Evolutionary conservation across 2,329 filamentous ascomycete species (phyloP).

Genomic region (Pestalotiopsis sp.): DNA sequence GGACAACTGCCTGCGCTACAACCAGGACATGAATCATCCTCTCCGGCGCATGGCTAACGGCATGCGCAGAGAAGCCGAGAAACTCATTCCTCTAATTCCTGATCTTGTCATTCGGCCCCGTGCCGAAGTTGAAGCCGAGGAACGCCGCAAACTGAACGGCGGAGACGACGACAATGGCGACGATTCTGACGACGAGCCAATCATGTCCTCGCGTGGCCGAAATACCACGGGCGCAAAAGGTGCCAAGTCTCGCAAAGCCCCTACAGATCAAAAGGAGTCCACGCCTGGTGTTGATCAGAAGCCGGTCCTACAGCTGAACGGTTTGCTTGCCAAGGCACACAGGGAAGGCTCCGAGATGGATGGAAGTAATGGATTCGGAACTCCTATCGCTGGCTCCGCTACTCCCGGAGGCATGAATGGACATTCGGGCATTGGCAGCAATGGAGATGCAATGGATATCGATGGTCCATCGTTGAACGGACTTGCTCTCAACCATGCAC

Average conservation of each 20-base stretch:
- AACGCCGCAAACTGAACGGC: slow-evolving; percentile 83
- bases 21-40: slow-evolving; percentile 84
- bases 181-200: slow-evolving; percentile 95
- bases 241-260: slow-evolving; percentile 72
- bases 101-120: slow-evolving; percentile 89
- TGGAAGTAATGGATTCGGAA: slow-evolving; percentile 83
- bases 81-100: slow-evolving; percentile 91
- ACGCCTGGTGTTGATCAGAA: slow-evolving; percentile 79
- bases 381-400: slow-evolving; percentile 74
- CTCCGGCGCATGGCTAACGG: slow-evolving; percentile 90
- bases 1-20: slow-evolving; percentile 96
- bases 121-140: slow-evolving; percentile 90
- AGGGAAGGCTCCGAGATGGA: slow-evolving; percentile 82
- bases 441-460: slow-evolving; percentile 84
- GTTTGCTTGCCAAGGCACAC: slow-evolving; percentile 59
- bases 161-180: slow-evolving; percentile 81
- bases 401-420: slow-evolving; percentile 78
- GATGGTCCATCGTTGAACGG: slow-evolving; percentile 75
- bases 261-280: slow-evolving; percentile 73
- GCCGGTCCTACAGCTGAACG: slow-evolving; percentile 69
- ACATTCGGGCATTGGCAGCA: slow-evolving; percentile 67
- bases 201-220: slow-evolving; percentile 94
- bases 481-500: slow-evolving; percentile 63
- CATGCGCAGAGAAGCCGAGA: slow-evolving; percentile 97
- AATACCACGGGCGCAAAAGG: slow-evolving; percentile 83